Percentiles rank a stretch among this genome's conserved stretches.
Evolutionary conservation across 164 flowering plant species (phyloP).

Genomic region (Umbilicus rupestris): DNA sequence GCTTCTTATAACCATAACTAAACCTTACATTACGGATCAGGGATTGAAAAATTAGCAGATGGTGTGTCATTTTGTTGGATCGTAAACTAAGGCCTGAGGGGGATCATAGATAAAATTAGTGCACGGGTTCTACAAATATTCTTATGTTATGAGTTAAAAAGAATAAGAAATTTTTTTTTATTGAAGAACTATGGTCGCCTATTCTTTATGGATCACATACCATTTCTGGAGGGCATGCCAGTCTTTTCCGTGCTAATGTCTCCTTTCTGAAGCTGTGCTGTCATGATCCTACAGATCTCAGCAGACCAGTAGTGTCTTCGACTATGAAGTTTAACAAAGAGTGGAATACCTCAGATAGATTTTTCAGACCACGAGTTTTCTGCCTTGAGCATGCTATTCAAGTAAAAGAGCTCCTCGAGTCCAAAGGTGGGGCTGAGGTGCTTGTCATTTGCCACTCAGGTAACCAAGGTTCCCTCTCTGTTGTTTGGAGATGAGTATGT

Average conservation of each 20-base stretch:
- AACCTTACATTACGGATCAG: no score
- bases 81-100: neutral
- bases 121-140: neutral
- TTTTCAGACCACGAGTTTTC: conserved; percentile 70
- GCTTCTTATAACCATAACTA: neutral
- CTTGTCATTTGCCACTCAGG: conserved; percentile 96
- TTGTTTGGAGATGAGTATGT: no score
- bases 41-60: no score
- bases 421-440: conserved; percentile 76
- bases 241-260: neutral
- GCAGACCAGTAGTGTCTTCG: conserved; percentile 13
- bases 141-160: neutral
- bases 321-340: conserved; percentile 13
- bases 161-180: neutral
- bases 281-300: conserved; percentile 13
- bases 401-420: conserved; percentile 43
- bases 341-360: conserved; percentile 37
- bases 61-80: neutral
- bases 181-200: neutral
- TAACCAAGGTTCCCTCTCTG: conserved; percentile 14
- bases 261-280: neutral
- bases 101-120: neutral
- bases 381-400: conserved; percentile 91
- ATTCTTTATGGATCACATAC: neutral
- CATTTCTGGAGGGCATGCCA: neutral